Conservation (phyloP, 1,284 basidiomycete species). For the Butyriboletus appendiculatus region DNA sequence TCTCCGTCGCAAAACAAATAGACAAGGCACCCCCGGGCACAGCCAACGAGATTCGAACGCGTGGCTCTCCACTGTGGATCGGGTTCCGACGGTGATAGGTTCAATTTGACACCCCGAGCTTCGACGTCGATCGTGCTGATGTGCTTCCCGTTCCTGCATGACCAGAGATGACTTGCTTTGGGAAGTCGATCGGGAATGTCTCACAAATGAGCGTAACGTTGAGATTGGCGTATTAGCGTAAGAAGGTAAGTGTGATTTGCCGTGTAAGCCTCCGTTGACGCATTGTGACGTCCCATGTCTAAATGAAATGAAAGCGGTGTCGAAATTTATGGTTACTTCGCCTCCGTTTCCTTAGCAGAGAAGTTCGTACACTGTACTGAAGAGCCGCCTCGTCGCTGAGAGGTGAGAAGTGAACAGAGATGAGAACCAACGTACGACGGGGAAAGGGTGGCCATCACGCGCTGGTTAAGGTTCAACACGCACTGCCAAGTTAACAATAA, state of each 20-base stretch:
- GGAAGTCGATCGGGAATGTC: conserved; percentile 18
- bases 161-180: conserved; percentile 22
- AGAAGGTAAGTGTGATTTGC: conserved; percentile 4
- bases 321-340: not conserved
- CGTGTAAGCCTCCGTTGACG: conserved; percentile 2
- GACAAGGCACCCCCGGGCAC: conserved; percentile 20
- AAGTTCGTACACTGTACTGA: not conserved
- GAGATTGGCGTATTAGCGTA: conserved; percentile 18
- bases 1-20: conserved; percentile 19
- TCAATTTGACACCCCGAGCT: conserved; percentile 17
- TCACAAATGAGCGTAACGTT: conserved; percentile 10
- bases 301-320: conserved; percentile 9
- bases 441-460: not conserved
- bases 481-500: conserved; percentile 26
- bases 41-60: conserved; percentile 26
- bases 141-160: conserved; percentile 17
- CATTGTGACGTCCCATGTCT: conserved; percentile 2
- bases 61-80: conserved; percentile 20
- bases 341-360: not conserved
- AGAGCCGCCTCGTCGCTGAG: not conserved
- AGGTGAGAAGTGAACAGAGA: not conserved
- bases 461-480: conserved; percentile 26
- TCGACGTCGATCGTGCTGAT: conserved; percentile 34
- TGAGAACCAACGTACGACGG: not conserved
- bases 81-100: conserved; percentile 20